Base-by-base conservation (phyloP, 257 asterid genomes). In the Solanum medicagineum region DNA sequence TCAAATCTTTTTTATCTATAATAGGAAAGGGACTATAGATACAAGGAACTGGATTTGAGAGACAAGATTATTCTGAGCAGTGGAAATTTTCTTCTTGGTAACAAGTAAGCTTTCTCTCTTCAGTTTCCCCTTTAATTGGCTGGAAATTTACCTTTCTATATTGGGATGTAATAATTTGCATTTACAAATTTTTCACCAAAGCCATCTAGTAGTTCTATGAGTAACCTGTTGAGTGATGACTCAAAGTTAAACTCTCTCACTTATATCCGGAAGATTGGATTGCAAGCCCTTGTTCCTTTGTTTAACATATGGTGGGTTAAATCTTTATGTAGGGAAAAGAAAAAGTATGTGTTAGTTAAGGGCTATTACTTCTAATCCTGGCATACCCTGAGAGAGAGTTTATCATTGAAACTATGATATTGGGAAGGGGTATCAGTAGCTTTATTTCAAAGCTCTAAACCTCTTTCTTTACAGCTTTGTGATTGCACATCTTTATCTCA, bases 41-140 rank as follows among this genome's bases (percentile, higher is more conserved):
- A 96, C 94, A 96, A 92, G 94, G 99, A 96, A 73, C 93, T 96
- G 75, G 98, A 98, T 10, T 89, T 95, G 87, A 94, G 98, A 90
- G 99, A 96, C 89, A 96, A 96, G 89, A 95, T 96, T 84, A 96
- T 98, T 71, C 98, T 96, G 42, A 95, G 98, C 91, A 95, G 98
- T 85, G 98, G 99, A 44, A 93, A 97, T 56, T 94, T 96, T 92
- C 97, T 96, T 87, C 97, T 95, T 8, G 93, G 98, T 32, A 96
- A 95, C 94, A 96, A 95, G 98, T 96, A 91, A 57, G 95, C 85
- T 85, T 90, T 86, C 51, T 63, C 59, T 56, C 24, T 83, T 77
- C 83, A 60, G 85, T 60, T 40, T 69, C 79, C 53, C 24, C 79
- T 4, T 69, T 40, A 36, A 26, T 36, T 69, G 17, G 79, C 53